Base-by-base conservation (phyloP, 2,329 filamentous ascomycete species). In the Monilinia polystroma region DNA sequence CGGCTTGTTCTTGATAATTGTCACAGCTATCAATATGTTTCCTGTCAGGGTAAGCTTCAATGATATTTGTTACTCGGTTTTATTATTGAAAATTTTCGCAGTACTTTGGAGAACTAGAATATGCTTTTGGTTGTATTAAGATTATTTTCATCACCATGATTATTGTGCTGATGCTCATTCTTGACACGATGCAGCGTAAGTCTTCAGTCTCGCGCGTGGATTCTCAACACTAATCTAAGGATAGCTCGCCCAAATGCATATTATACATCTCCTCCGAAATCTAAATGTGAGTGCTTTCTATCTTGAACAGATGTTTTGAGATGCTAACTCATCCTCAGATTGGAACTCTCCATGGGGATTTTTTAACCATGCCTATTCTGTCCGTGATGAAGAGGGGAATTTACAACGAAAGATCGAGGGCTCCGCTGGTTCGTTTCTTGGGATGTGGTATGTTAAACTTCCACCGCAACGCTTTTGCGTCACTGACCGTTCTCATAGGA, bases 291-390 rank as follows among this genome's bases (percentile, higher is more conserved):
- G 70, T 63, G n/a, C 32, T 12, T 2, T 4, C 10, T 20, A 11
- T 8, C 18, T 16, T 63, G 12, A 10, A 35, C 3, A n/a, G 18
- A 23, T 41, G 12, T 12, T 2, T 29, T 29, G 20, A 11, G 7
- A 47, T 26, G 47, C 26, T 57, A 26, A 35, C 12, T 29, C 14
- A 14, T n/a, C 16, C 38, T 18, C 32, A 78, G 76, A 76, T 69
- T 77, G 76, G 76, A 71, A 76, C 41, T 66, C 70, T 0, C 78
- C 79, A 1, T 80, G 78, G 45, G 74, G 74, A 7, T 80, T 80
- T 69, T 80, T 80, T 70, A 78, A 76, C 57, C 63, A 68, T 1
- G 66, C 66, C 0, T 80, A 77, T 64, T 60, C 69, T 4, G 77
- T 79, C 49, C 76, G 72, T 66, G 73, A 76, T 55, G 73, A 76